Evolutionary conservation across 192 early-diverging fungal species (phyloP).

Genomic region (Dissophora ornata): DNA sequence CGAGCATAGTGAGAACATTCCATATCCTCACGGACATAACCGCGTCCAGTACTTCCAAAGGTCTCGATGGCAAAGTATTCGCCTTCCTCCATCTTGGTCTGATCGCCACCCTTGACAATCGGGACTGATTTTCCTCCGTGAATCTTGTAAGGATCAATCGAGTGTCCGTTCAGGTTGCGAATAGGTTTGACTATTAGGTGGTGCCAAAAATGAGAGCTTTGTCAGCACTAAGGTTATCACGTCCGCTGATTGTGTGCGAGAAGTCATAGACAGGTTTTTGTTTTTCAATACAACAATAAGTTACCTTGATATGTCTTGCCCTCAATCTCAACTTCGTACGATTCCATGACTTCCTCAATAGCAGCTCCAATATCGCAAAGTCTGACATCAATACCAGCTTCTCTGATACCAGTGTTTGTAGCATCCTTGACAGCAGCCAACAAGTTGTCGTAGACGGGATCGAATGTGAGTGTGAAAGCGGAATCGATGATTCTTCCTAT

Average conservation of each 20-base stretch:
- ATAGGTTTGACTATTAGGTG: conserved; percentile 81
- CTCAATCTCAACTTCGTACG: conserved; percentile 94
- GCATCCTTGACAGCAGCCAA: conserved; percentile 92
- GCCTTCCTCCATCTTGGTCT: conserved; percentile 96
- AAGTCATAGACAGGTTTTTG: too few relatives aligned
- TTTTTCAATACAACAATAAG: not conserved
- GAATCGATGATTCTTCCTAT: conserved; percentile 91
- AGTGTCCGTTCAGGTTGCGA: conserved; percentile 96
- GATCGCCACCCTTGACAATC: conserved; percentile 88
- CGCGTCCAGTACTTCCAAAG: conserved; percentile 95
- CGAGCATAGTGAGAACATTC: conserved; percentile 94
- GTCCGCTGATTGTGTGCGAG: too few relatives aligned
- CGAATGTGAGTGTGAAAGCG: conserved; percentile 93
- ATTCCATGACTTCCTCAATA: conserved; percentile 98
- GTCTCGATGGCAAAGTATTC: conserved; percentile 98
- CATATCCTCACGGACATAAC: conserved; percentile 88
- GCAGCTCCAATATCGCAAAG: conserved; percentile 95
- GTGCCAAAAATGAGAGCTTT: not conserved
- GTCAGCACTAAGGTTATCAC: too few relatives aligned
- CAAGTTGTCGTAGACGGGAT: conserved; percentile 89
- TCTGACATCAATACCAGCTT: conserved; percentile 97
- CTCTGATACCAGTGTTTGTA: conserved; percentile 94
- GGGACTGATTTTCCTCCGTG: conserved; percentile 96
- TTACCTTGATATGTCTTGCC: conserved; percentile 89
- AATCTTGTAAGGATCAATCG: conserved; percentile 91